Conservation (phyloP, 2,329 filamentous ascomycete species). For the Hypoxylon sp. region DNA sequence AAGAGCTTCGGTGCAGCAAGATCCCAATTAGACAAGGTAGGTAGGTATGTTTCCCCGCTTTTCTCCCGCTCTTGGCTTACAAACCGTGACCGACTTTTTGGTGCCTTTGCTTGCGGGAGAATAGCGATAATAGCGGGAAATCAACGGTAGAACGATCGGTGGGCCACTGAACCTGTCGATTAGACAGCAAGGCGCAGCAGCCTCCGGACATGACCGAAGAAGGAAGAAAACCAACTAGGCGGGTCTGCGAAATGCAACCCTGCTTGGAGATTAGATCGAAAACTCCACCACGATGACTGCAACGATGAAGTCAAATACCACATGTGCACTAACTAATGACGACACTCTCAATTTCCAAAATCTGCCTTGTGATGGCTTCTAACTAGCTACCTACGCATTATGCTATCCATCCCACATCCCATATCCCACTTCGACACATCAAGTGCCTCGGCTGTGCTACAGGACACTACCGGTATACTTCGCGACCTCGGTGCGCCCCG, state of each 20-base stretch:
- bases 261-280: slow-evolving; percentile 13
- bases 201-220: slow-evolving; percentile 45
- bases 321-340: slow-evolving; percentile 10
- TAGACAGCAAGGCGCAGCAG: slow-evolving; percentile 43
- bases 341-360: slow-evolving; percentile 15
- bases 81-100: slow-evolving; percentile 44
- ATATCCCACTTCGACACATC: neutral
- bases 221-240: slow-evolving; percentile 6
- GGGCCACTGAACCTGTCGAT: slow-evolving; percentile 38
- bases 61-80: slow-evolving; percentile 37
- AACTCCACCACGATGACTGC: neutral
- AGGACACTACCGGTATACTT: slow-evolving; percentile 1
- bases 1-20: slow-evolving; percentile 28
- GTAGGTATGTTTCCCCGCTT: slow-evolving; percentile 23
- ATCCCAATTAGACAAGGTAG: slow-evolving; percentile 12
- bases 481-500: neutral
- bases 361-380: slow-evolving; percentile 39
- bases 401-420: neutral
- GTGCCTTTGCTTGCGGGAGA: slow-evolving; percentile 24
- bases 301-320: neutral
- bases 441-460: slow-evolving; percentile 32
- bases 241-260: slow-evolving; percentile 2
- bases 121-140: neutral
- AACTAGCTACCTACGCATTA: neutral
- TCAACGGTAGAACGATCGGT: slow-evolving; percentile 28